phyloP scores from a whole-genome alignment of 805 yeast genomes.

The Metschnikowia continentalis region DNA sequence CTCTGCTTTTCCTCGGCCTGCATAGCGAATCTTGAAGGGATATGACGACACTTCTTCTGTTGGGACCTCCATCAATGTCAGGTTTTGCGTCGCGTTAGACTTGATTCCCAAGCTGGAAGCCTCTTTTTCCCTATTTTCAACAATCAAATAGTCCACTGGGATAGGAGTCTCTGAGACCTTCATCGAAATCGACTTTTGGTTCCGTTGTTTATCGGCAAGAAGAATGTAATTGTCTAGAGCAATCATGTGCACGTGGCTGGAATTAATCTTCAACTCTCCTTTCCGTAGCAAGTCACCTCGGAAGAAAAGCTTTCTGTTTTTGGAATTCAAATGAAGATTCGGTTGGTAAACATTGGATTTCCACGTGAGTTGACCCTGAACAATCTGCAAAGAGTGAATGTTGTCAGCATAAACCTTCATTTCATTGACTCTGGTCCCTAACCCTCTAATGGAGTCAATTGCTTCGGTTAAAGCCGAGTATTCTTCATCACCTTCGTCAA shows the following conservation, averaged over 20 bases:
- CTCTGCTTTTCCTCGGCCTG: conserved; percentile 50
- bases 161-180: conserved; percentile 45
- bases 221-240: conserved; percentile 68
- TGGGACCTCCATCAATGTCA: conserved; percentile 1
- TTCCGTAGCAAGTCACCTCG: conserved; percentile 58
- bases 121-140: conserved; percentile 35
- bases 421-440: conserved; percentile 59
- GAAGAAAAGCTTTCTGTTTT: conserved; percentile 51
- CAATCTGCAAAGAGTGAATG: conserved; percentile 47
- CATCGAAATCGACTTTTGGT: conserved; percentile 30
- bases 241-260: conserved; percentile 48
- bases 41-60: conserved; percentile 28
- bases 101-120: background rate
- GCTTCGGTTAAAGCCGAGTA: conserved; percentile 49
- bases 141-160: conserved; percentile 53
- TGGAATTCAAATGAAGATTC: conserved; percentile 38
- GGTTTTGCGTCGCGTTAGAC: background rate
- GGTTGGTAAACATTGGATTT: conserved; percentile 41
- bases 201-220: conserved; percentile 53
- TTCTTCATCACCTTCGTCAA: conserved; percentile 46
- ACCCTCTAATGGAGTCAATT: conserved; percentile 46
- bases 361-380: conserved; percentile 54
- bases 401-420: conserved; percentile 61
- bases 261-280: conserved; percentile 61
- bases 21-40: conserved; percentile 53